A percentile compares a stretch with the other conserved stretches of the same genome.
These are phyloP conservation scores for Allomyces macrogynus DNA, from an alignment of 192 early-diverging fungal genomes.

Conservation along the genomic window DNA sequence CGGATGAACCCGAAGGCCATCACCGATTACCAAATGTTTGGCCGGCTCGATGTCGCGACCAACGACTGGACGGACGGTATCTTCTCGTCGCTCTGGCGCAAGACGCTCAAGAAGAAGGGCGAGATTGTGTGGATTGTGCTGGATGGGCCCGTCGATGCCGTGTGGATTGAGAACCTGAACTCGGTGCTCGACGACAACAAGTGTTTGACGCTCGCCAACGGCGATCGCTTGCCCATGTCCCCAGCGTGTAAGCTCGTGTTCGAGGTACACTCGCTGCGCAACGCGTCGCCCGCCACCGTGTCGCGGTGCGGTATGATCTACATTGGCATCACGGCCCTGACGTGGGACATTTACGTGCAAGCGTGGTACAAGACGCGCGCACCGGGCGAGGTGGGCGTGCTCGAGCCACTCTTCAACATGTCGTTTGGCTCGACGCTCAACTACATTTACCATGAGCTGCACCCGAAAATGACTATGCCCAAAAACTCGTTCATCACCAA, in stretches of 20 bases:
- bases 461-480: conserved; percentile 49
- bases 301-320: conserved; percentile 99
- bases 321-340: conserved; percentile 84
- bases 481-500: conserved; percentile 49
- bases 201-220: conserved; percentile 90
- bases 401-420: conserved; percentile 29
- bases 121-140: conserved; percentile 99
- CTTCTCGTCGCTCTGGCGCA: conserved; percentile 89
- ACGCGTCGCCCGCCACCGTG: conserved; percentile 94
- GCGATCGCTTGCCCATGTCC: conserved; percentile 85
- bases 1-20: conserved; percentile 99
- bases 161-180: conserved; percentile 99
- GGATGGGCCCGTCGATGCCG: conserved; percentile 98
- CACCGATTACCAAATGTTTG: conserved; percentile 88
- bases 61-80: conserved; percentile 99
- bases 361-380: conserved; percentile 66
- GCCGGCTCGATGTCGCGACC: conserved; percentile 85
- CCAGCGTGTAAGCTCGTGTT: conserved; percentile 95
- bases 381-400: conserved; percentile 50
- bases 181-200: conserved; percentile 95
- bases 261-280: conserved; percentile 93
- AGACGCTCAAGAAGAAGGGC: conserved; percentile 83
- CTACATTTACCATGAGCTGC: conserved; percentile 34
- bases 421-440: conserved; percentile 21
- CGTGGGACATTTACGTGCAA: conserved; percentile 48